Conservation (phyloP, 495 filamentous ascomycete species). For the Aspergillus nanangensis region DNA sequence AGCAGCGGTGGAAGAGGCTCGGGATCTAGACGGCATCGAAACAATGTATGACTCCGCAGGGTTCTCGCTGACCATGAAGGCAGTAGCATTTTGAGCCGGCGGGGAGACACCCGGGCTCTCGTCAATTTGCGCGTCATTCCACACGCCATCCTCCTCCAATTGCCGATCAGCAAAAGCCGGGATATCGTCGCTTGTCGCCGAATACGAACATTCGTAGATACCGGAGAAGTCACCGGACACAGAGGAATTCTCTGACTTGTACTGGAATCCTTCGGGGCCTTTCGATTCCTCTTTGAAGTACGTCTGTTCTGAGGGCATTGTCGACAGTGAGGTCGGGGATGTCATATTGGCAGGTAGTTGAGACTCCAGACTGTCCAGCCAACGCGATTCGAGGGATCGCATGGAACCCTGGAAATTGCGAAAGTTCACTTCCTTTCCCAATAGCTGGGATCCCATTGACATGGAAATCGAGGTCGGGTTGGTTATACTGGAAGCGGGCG, state of each 20-base stretch:
- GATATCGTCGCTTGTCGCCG: slow-evolving; percentile 30
- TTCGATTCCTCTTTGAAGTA: slow-evolving; percentile 18
- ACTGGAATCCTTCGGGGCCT: slow-evolving; percentile 30
- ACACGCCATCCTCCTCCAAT: slow-evolving; percentile 29
- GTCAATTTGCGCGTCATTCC: slow-evolving; percentile 27
- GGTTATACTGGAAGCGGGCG: slow-evolving; percentile 22
- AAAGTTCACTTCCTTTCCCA: slow-evolving; percentile 18
- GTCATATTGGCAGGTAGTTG: slow-evolving; percentile 32
- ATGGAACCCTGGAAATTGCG: slow-evolving; percentile 23
- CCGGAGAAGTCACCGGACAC: slow-evolving; percentile 33
- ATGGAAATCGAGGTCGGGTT: slow-evolving; percentile 18
- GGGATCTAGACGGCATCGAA: slow-evolving; percentile 24
- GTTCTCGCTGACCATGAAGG: slow-evolving; percentile 37
- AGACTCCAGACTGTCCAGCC: slow-evolving; percentile 33
- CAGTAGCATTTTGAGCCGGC: slow-evolving; percentile 26
- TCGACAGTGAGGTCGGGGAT: slow-evolving; percentile 18
- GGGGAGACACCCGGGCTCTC: slow-evolving; percentile 20
- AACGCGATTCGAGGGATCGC: slow-evolving; percentile 35
- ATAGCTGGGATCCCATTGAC: slow-evolving; percentile 19
- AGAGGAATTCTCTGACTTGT: slow-evolving; percentile 39
- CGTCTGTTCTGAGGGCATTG: slow-evolving; percentile 12
- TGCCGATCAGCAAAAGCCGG: slow-evolving; percentile 29
- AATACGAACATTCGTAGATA: slow-evolving; percentile 35
- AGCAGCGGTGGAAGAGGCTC: slow-evolving; percentile 20
- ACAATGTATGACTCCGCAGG: slow-evolving; percentile 27